phyloP scores from a whole-genome alignment of 2,329 filamentous ascomycete genomes.

The Lachnellula occidentalis region DNA sequence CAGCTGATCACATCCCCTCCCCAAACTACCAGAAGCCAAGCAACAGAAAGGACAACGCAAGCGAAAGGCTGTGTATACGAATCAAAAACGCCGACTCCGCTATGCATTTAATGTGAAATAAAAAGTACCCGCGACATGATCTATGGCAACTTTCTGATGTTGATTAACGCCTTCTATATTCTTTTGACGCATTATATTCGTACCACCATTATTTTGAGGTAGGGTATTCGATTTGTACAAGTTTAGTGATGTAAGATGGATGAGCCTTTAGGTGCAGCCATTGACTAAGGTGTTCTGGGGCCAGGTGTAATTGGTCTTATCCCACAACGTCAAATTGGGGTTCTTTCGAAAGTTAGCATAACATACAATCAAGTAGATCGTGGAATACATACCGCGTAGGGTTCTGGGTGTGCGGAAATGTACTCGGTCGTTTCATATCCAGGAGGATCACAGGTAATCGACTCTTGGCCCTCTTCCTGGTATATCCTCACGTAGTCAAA shows the following conservation, averaged over 20 bases:
- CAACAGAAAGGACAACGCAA: too few species aligned
- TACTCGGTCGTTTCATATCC: constrained; percentile 64
- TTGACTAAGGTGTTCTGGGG: constrained; percentile 58
- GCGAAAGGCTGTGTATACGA: too few species aligned
- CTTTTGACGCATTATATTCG: constrained; percentile 21
- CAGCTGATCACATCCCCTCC: too few species aligned
- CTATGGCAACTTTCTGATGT: constrained; percentile 3
- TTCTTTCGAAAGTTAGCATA: not conserved
- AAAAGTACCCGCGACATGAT: constrained; percentile 3
- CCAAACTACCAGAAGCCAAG: too few species aligned
- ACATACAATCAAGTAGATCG: constrained; percentile 53
- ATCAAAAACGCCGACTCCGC: constrained; percentile 10
- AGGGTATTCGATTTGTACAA: constrained; percentile 20
- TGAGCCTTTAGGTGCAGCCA: constrained; percentile 37
- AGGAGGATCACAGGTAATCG: constrained; percentile 61
- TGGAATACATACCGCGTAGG: constrained; percentile 44
- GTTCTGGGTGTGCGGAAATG: constrained; percentile 54
- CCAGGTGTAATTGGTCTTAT: constrained; percentile 48
- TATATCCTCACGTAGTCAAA: constrained; percentile 69
- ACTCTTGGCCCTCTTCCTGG: constrained; percentile 52
- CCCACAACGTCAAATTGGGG: constrained; percentile 20
- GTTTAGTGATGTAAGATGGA: not conserved
- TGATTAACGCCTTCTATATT: constrained; percentile 19
- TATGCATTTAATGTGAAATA: constrained; percentile 6
- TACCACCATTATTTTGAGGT: constrained; percentile 12